phyloP scores from a whole-genome alignment of 176 grass and related monocot genomes.

The Areca catechu region DNA sequence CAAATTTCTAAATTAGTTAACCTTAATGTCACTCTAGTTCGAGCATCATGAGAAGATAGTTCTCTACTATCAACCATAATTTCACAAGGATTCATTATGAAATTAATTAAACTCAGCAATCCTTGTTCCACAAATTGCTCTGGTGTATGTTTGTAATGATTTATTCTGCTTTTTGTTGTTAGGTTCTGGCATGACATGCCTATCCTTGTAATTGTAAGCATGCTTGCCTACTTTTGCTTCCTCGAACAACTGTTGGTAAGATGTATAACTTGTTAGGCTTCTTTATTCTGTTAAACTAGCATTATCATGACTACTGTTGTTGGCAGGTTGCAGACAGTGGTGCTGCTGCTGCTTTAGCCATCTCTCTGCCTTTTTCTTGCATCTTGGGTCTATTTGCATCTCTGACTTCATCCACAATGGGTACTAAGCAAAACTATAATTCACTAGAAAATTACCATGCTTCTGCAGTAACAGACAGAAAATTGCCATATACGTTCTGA shows the following conservation, averaged over 20 bases:
- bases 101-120: not conserved
- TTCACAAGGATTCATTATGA: too few species aligned
- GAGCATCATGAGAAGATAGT: too few species aligned
- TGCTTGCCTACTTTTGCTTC: constrained; percentile 93
- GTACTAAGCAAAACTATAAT: constrained; percentile 17
- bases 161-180: constrained; percentile 13
- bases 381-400: constrained; percentile 80
- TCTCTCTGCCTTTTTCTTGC: constrained; percentile 80
- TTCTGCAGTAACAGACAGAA: too few species aligned
- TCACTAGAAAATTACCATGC: too few species aligned
- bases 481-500: too few species aligned
- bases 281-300: too few species aligned
- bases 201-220: constrained; percentile 66
- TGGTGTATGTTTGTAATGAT: not conserved
- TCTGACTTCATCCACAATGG: constrained; percentile 64
- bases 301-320: not conserved
- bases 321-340: constrained; percentile 42
- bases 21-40: too few species aligned
- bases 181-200: constrained; percentile 72
- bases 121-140: not conserved
- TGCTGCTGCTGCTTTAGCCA: constrained; percentile 63
- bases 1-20: too few species aligned
- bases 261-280: not conserved
- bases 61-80: too few species aligned
- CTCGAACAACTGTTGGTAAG: constrained; percentile 83